A percentile compares a stretch with the other conserved stretches of the same genome.
These are phyloP conservation scores for Eutrema yunnanense DNA, from an alignment of 345 rosid genomes.

Conservation along the genomic window DNA sequence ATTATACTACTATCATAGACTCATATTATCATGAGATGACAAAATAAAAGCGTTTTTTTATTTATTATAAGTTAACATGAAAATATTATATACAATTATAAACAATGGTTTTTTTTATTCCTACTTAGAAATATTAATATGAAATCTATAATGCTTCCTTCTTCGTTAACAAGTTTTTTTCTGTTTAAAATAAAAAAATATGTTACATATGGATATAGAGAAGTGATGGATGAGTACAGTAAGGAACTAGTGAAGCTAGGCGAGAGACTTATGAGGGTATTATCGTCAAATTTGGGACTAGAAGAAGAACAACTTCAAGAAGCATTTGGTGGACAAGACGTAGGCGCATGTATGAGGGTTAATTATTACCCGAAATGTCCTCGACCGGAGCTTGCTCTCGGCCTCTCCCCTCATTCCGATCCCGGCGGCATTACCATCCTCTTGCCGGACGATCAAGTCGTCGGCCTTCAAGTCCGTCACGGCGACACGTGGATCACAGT, in stretches of 20 bases:
- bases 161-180: too few relatives aligned
- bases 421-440: constrained; percentile 88
- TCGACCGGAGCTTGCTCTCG: constrained; percentile 74
- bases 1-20: too few relatives aligned
- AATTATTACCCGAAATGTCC: constrained; percentile 93
- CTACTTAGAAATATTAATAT: too few relatives aligned
- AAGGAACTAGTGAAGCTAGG: constrained; percentile 52
- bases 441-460: constrained; percentile 60
- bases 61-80: too few relatives aligned
- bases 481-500: constrained; percentile 66
- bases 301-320: constrained; percentile 47
- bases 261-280: constrained; percentile 49
- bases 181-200: too few relatives aligned
- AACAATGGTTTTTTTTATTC: too few relatives aligned
- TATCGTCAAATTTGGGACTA: constrained; percentile 68
- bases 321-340: constrained; percentile 61
- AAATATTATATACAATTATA: too few relatives aligned
- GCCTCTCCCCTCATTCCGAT: constrained; percentile 85
- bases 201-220: constrained; percentile 33
- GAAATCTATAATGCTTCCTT: too few relatives aligned
- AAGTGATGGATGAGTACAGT: constrained; percentile 62
- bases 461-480: constrained; percentile 76
- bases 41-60: too few relatives aligned
- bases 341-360: constrained; percentile 75
- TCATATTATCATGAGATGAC: too few relatives aligned